These are phyloP conservation scores for Chalara sp. DNA, from an alignment of 2,329 filamentous ascomycete genomes.

Conservation along the genomic window DNA sequence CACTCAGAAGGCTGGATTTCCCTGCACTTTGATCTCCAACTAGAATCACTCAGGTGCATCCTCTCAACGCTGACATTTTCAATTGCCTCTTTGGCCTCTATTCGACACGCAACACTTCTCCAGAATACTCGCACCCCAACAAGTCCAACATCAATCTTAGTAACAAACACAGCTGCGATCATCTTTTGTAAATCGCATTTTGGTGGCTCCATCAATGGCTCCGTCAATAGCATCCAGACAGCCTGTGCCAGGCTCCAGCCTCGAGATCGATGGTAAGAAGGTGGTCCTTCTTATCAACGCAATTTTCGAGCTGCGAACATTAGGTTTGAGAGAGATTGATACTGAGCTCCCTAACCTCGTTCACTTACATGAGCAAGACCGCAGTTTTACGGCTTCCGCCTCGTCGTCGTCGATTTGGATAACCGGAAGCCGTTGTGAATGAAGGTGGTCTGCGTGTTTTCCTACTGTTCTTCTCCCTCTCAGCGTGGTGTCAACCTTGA, in stretches of 20 bases:
- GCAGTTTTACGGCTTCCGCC: background rate
- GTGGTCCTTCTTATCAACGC: conserved; percentile 60
- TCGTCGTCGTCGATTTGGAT: background rate
- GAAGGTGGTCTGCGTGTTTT: background rate
- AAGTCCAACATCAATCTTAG: too few relatives aligned
- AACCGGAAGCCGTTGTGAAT: conserved; percentile 3
- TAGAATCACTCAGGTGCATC: conserved; percentile 34
- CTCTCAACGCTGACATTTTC: background rate
- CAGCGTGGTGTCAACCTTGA: background rate
- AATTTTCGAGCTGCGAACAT: conserved; percentile 59
- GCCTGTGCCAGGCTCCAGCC: conserved; percentile 25
- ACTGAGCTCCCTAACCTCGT: conserved; percentile 72
- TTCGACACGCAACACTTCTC: background rate
- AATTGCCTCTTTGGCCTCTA: background rate
- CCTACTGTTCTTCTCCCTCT: conserved; percentile 3
- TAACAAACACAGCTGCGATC: background rate
- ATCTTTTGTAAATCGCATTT: background rate
- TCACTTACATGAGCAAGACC: conserved; percentile 8
- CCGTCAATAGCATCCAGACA: too few relatives aligned
- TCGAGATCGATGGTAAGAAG: conserved; percentile 51
- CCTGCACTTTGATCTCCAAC: conserved; percentile 82
- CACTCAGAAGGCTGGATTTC: conserved; percentile 63
- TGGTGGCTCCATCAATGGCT: background rate
- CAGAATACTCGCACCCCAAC: too few relatives aligned
- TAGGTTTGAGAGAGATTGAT: conserved; percentile 62